Percentiles rank a stretch among this genome's conserved stretches.
Evolutionary conservation across 2,329 filamentous ascomycete genomes (phyloP).

Genomic region (Diaporthe sp.): DNA sequence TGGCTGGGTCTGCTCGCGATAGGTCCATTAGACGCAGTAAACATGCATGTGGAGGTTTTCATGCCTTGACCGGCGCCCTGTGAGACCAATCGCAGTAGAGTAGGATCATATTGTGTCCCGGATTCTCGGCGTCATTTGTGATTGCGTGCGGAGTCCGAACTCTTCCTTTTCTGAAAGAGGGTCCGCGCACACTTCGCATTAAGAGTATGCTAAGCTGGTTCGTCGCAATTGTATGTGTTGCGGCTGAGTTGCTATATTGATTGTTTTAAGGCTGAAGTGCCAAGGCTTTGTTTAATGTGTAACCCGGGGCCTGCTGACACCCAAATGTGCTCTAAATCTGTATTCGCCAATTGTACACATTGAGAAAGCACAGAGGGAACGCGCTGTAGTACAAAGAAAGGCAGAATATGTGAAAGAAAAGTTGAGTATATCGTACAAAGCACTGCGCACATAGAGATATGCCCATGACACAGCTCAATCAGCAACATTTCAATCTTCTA

Average conservation of each 20-base stretch:
- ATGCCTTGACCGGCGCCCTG: neutral
- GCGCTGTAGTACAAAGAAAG: neutral
- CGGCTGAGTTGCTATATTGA: slow-evolving; percentile 7
- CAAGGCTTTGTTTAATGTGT: neutral
- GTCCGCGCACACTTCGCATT: slow-evolving; percentile 13
- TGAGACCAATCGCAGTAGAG: neutral
- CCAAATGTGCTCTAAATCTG: neutral
- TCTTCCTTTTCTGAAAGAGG: neutral
- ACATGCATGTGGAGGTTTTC: neutral
- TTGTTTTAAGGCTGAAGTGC: neutral
- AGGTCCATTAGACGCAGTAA: neutral
- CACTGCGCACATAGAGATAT: neutral
- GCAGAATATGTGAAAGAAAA: too few relatives aligned
- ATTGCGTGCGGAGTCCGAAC: slow-evolving; percentile 6
- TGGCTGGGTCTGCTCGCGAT: neutral
- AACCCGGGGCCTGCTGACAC: neutral
- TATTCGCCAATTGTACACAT: too few relatives aligned
- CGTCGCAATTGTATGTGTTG: neutral
- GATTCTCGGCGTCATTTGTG: neutral
- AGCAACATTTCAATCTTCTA: neutral
- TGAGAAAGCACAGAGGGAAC: neutral
- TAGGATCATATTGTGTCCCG: neutral
- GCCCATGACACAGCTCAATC: neutral
- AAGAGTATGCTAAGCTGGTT: neutral
- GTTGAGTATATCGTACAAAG: neutral